Conservation (phyloP, 1,284 basidiomycete species). For the Apiotrichum mycotoxinovorans region DNA sequence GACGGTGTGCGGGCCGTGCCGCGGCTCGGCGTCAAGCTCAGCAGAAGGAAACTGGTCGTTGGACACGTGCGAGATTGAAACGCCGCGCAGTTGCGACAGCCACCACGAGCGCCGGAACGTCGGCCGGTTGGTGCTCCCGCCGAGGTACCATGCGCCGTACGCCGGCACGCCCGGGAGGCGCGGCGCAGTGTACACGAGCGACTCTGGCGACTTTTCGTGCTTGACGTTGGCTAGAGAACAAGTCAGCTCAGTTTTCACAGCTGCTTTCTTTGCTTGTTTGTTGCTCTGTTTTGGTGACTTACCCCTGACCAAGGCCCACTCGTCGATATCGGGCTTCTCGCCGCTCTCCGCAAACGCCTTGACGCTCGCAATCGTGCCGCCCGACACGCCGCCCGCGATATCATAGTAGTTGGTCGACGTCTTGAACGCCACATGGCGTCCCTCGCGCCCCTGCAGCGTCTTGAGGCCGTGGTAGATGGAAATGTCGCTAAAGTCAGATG, state of each 20-base stretch:
- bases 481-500: constrained; percentile 53
- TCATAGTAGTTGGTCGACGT: constrained; percentile 56
- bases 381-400: constrained; percentile 59
- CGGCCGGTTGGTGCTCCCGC: constrained; percentile 61
- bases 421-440: constrained; percentile 46
- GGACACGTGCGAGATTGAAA: constrained; percentile 2
- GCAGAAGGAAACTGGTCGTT: background rate
- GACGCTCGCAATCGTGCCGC: constrained; percentile 64
- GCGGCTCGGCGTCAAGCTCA: constrained; percentile 16
- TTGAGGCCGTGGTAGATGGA: constrained; percentile 59
- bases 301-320: constrained; percentile 37
- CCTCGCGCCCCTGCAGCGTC: constrained; percentile 43
- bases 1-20: constrained; percentile 64
- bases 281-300: too few relatives aligned
- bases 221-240: background rate
- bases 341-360: constrained; percentile 51
- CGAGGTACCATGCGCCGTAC: constrained; percentile 60
- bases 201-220: background rate
- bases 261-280: too few relatives aligned
- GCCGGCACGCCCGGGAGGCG: constrained; percentile 11
- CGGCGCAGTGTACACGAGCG: constrained; percentile 10
- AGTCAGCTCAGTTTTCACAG: background rate
- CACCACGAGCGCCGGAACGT: constrained; percentile 77
- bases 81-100: constrained; percentile 54
- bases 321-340: constrained; percentile 41